Percentiles rank a stretch among this genome's conserved stretches.
Evolutionary conservation across 176 grass and related monocot species (phyloP).

Genomic region (Metroxylon sagu): DNA sequence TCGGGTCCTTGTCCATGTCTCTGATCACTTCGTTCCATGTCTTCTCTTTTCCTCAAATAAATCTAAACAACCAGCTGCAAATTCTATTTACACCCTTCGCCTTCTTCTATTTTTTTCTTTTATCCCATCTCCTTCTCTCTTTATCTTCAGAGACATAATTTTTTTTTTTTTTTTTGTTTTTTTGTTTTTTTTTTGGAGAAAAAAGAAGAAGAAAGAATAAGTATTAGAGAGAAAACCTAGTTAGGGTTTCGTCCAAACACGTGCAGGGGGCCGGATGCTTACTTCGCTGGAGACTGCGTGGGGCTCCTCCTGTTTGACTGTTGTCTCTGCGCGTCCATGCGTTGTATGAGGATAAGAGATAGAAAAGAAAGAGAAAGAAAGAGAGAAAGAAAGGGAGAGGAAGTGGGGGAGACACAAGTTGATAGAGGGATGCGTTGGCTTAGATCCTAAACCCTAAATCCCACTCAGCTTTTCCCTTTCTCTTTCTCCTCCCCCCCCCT

Average conservation of each 20-base stretch:
- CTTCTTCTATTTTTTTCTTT: too few relatives aligned
- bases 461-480: background rate
- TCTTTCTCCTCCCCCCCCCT: background rate
- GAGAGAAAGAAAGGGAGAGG: background rate
- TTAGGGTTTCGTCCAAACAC: constrained; percentile 3
- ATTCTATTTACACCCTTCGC: too few relatives aligned
- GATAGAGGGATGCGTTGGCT: background rate
- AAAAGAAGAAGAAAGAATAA: background rate
- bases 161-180: too few relatives aligned
- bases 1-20: constrained; percentile 33
- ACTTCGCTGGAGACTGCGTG: constrained; percentile 14
- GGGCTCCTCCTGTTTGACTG: constrained; percentile 20
- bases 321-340: background rate
- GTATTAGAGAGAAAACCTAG: constrained; percentile 9
- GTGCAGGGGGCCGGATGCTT: constrained; percentile 15
- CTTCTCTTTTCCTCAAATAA: too few relatives aligned
- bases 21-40: constrained; percentile 21
- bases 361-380: background rate
- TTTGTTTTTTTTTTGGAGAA: background rate
- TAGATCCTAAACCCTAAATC: constrained; percentile 12
- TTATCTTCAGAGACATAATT: too few relatives aligned
- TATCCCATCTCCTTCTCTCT: too few relatives aligned
- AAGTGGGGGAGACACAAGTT: background rate
- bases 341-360: background rate
- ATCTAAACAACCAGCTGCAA: too few relatives aligned